Percentiles rank a stretch among this genome's conserved stretches.
These are phyloP conservation scores for Blastocystis sp. DNA, from an alignment of 352 stramenopile genomes.

Conservation along the genomic window DNA sequence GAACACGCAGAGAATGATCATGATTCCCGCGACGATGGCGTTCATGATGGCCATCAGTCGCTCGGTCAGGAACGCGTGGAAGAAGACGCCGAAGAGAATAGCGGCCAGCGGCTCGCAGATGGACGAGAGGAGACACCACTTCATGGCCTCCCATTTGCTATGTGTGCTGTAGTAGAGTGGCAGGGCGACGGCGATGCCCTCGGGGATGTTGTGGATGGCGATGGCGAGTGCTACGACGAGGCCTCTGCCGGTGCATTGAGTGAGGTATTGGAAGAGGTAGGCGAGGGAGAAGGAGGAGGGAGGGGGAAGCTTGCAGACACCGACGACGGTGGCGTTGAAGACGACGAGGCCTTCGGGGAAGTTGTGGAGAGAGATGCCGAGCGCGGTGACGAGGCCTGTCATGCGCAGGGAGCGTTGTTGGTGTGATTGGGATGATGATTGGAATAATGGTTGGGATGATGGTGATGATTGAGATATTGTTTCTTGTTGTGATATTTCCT, in stretches of 20 bases:
- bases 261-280: conserved; percentile 11
- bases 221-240: conserved; percentile 42
- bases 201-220: conserved; percentile 52
- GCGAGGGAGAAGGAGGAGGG: neutral
- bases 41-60: conserved; percentile 47
- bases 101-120: conserved; percentile 46
- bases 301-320: conserved; percentile 6
- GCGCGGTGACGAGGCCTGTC: conserved; percentile 6
- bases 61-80: conserved; percentile 11
- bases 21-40: conserved; percentile 45
- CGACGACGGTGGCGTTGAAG: conserved; percentile 48
- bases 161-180: conserved; percentile 41
- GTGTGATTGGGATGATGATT: neutral
- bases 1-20: conserved; percentile 50
- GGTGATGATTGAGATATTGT: no score
- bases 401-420: neutral
- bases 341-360: conserved; percentile 51
- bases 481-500: no score
- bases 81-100: conserved; percentile 40
- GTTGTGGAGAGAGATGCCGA: conserved; percentile 49
- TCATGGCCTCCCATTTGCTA: conserved; percentile 55
- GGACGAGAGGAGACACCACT: conserved; percentile 37
- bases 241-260: conserved; percentile 30
- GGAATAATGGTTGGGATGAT: no score
- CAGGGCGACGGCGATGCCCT: conserved; percentile 52